Evolutionary conservation across 2,329 filamentous ascomycete species (phyloP).

Genomic region (Trichoderma koningii): DNA sequence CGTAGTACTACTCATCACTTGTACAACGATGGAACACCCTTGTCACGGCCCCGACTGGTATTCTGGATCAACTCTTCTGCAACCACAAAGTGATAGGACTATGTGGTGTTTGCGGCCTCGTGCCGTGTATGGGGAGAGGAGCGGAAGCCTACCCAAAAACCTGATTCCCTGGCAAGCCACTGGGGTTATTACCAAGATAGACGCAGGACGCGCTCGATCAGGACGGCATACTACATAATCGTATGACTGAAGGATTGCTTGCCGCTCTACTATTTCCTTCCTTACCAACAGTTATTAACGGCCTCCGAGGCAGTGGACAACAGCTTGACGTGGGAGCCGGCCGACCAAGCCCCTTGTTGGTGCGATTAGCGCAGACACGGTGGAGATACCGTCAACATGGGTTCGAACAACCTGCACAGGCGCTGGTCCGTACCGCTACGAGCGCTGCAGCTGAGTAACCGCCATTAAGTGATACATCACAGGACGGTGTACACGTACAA

Average conservation of each 20-base stretch:
- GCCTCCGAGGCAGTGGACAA: not conserved
- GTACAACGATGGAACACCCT: conserved; percentile 16
- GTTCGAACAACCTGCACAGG: conserved; percentile 1
- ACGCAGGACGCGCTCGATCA: too few species aligned
- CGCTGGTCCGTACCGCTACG: not conserved
- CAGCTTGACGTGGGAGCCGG: not conserved
- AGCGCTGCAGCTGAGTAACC: not conserved
- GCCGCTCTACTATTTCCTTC: not conserved
- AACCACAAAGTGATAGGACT: not conserved
- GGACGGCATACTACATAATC: too few species aligned
- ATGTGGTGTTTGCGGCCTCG: not conserved
- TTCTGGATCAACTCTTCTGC: conserved; percentile 22
- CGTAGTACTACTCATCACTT: too few species aligned
- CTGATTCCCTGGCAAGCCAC: not conserved
- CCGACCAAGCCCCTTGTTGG: conserved; percentile 2
- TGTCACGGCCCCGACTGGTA: conserved; percentile 11
- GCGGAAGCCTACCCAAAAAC: not conserved
- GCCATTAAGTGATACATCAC: too few species aligned
- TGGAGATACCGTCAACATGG: conserved; percentile 12
- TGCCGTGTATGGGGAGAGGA: not conserved
- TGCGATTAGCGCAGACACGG: conserved; percentile 16
- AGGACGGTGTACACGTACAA: not conserved
- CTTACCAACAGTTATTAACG: too few species aligned
- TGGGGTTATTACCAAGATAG: not conserved
- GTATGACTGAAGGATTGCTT: not conserved